Conservation (phyloP, 352 stramenopile species). For the Globisporangium ultimum region DNA sequence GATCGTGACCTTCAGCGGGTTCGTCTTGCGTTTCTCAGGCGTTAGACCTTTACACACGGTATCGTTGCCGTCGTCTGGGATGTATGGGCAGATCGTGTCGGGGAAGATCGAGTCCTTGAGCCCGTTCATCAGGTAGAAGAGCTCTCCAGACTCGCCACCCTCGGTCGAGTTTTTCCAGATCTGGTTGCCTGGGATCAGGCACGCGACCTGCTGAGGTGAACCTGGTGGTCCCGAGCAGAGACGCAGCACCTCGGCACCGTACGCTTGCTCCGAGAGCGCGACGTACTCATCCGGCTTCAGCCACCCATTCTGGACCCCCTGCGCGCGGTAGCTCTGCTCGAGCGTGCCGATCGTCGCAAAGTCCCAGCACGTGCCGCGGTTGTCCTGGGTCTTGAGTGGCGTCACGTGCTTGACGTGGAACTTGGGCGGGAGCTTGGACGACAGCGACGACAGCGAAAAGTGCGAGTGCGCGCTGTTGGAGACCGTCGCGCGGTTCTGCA, state of each 20-base stretch:
- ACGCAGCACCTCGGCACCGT: constrained; percentile 55
- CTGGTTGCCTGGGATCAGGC: constrained; percentile 51
- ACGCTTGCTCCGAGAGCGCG: constrained; percentile 60
- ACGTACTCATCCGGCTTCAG: constrained; percentile 50
- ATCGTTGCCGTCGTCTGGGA: constrained; percentile 38
- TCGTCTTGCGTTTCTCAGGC: constrained; percentile 29
- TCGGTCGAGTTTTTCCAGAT: constrained; percentile 73
- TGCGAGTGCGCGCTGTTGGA: constrained; percentile 18
- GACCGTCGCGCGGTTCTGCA: constrained; percentile 9
- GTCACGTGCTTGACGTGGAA: constrained; percentile 52
- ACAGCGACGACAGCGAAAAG: constrained; percentile 3
- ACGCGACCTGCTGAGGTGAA: constrained; percentile 57
- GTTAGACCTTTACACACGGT: constrained; percentile 39
- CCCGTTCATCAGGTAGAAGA: constrained; percentile 52
- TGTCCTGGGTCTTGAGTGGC: constrained; percentile 67
- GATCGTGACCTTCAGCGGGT: constrained; percentile 42
- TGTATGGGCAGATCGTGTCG: constrained; percentile 45
- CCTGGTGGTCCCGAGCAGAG: constrained; percentile 42
- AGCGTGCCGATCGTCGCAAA: constrained; percentile 59
- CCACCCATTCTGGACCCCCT: constrained; percentile 52
- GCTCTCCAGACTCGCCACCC: constrained; percentile 38
- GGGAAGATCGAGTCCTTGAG: constrained; percentile 54
- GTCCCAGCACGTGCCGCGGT: constrained; percentile 69
- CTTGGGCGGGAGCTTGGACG: constrained; percentile 40
- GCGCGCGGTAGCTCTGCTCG: constrained; percentile 64